A percentile compares a stretch with the other conserved stretches of the same genome.
phyloP scores from a whole-genome alignment of 2,329 filamentous ascomycete species.

The Calonectria honghensis region DNA sequence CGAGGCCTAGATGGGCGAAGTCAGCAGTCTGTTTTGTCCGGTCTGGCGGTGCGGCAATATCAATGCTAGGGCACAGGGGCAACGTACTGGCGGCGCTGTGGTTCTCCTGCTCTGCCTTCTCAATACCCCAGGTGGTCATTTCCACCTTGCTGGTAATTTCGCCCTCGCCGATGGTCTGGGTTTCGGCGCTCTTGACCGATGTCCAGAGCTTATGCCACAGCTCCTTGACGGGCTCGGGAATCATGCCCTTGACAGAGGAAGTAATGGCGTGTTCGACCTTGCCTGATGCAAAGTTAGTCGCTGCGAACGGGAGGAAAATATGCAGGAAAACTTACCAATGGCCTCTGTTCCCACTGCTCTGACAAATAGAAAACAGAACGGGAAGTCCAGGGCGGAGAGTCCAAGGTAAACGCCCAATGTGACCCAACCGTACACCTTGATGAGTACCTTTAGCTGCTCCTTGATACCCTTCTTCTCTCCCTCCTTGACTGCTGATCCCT shows the following conservation, averaged over 20 bases:
- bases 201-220: conserved; percentile 70
- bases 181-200: conserved; percentile 67
- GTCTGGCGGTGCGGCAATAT: conserved; percentile 1
- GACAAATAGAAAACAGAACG: conserved; percentile 94
- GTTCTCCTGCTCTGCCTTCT: conserved; percentile 77
- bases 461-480: conserved; percentile 72
- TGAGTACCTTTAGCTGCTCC: conserved; percentile 86
- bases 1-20: conserved; percentile 69
- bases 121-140: conserved; percentile 76
- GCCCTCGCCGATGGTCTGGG: conserved; percentile 65
- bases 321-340: conserved; percentile 76
- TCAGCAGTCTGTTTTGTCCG: conserved; percentile 49
- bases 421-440: conserved; percentile 94
- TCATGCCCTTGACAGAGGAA: conserved; percentile 72
- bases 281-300: conserved; percentile 62
- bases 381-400: conserved; percentile 91
- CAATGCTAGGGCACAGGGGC: conserved; percentile 15
- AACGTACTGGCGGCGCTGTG: conserved; percentile 84
- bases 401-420: conserved; percentile 93
- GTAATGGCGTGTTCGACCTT: conserved; percentile 81
- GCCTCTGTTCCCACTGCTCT: conserved; percentile 87
- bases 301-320: background rate
- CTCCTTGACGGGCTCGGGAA: conserved; percentile 76
- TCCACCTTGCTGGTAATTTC: conserved; percentile 68
- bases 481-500: conserved; percentile 46